Base-by-base conservation (phyloP, 2,329 filamentous ascomycete species). In the Fonsecaea pedrosoi region DNA sequence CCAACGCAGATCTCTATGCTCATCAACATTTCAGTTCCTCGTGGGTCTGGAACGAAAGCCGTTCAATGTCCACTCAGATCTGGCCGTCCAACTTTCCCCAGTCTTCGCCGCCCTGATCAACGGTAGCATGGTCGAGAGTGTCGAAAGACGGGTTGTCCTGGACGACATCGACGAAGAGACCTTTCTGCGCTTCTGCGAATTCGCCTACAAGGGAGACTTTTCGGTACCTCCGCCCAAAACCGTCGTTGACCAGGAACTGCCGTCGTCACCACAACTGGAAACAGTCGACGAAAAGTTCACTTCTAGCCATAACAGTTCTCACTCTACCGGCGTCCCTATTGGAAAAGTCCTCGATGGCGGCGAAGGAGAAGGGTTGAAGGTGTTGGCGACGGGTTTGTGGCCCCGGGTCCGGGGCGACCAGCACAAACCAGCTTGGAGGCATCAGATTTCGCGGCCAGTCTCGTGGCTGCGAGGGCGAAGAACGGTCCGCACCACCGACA, bases 171-270 rank as follows among this genome's bases (percentile, higher is more conserved):
- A 84, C 66, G 81, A 82, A 12, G 78, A 80, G 54, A 83, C 82
- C 1, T 84, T 85, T 66, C 75, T 80, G 34, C 79, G 78, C 1
- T 84, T 85, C 70, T 80, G 78, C 67, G 79, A 84, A 68, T 84
- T 80, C 75, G 81, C 81, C 12, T 85, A 84, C 65, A 83, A 80
- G 0, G 81, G 82, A 9, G 77, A 82, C 60, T 84, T 84, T 67
- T 76, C 71, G 10, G 77, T 79, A 34, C 81, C 77, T 3, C 68
- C 64, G 32, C 74, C 75, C 13, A 53, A 32, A n/a, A 40, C 53
- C 54, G 13, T 50, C 18, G 15, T n/a, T 3, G 50, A 37, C 18
- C 25, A 9, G 13, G 10, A 61, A 32, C 4, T 21, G 32, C 30
- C 45, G 18, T 34, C 40, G 7, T 7, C 40, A 34, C 8, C 15